phyloP scores from a whole-genome alignment of 495 filamentous ascomycete genomes.

The Penicillium robsamsonii region DNA sequence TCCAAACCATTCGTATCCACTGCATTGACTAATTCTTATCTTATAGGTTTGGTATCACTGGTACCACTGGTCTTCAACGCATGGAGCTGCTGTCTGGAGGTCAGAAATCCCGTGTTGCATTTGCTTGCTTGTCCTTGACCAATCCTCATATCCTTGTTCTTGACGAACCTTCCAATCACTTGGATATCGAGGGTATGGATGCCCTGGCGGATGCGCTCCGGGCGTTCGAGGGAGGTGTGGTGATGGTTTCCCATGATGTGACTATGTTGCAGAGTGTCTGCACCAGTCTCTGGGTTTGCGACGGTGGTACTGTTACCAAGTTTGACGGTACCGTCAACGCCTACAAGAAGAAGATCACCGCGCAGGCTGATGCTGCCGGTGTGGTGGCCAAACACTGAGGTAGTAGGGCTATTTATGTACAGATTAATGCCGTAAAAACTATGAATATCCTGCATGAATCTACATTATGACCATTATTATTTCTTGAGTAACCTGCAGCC shows the following conservation, averaged over 20 bases:
- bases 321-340: constrained; percentile 94
- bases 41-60: constrained; percentile 87
- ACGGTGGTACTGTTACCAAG: constrained; percentile 91
- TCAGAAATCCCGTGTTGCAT: constrained; percentile 97
- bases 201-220: constrained; percentile 79
- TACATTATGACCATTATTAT: constrained; percentile 1
- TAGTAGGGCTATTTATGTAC: constrained; percentile 5
- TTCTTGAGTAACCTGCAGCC: background rate
- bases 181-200: constrained; percentile 99
- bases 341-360: constrained; percentile 94
- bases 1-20: background rate
- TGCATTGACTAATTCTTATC: constrained; percentile 7
- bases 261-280: constrained; percentile 98
- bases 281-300: constrained; percentile 92
- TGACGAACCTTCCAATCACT: constrained; percentile 96
- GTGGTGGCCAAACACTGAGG: constrained; percentile 56
- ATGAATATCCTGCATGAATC: constrained; percentile 1
- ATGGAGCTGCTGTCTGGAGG: constrained; percentile 94
- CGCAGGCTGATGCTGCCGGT: constrained; percentile 83
- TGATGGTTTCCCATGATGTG: constrained; percentile 99
- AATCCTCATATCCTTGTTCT: constrained; percentile 98
- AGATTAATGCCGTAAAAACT: constrained; percentile 8
- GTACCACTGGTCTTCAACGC: constrained; percentile 93
- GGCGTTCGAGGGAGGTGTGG: constrained; percentile 87
- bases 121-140: constrained; percentile 85